Evolutionary conservation across 1,284 basidiomycete genomes (phyloP).

Genomic region (Papiliotrema laurentii): DNA sequence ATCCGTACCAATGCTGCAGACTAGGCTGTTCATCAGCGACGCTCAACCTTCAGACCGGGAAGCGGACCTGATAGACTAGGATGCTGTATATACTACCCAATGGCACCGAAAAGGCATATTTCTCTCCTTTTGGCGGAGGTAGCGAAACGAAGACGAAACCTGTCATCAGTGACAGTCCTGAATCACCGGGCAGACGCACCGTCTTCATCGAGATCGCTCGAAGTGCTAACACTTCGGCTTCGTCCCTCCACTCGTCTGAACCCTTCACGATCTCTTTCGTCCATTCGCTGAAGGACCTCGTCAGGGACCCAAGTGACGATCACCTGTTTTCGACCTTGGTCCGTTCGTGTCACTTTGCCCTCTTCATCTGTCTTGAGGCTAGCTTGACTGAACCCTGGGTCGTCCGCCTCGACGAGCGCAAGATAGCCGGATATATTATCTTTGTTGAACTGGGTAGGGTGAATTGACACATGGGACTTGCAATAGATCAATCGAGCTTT

Average conservation of each 20-base stretch:
- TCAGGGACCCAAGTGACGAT: conserved; percentile 46
- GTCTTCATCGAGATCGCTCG: conserved; percentile 29
- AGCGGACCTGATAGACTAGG: conserved; percentile 64
- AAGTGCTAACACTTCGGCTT: neutral
- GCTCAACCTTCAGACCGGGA: neutral
- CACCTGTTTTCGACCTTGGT: conserved; percentile 25
- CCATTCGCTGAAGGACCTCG: conserved; percentile 39
- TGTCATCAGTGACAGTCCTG: conserved; percentile 6
- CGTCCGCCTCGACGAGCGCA: conserved; percentile 65
- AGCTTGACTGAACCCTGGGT: conserved; percentile 50
- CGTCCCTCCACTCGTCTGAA: conserved; percentile 33
- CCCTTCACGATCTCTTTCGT: conserved; percentile 37
- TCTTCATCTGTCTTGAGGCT: conserved; percentile 3
- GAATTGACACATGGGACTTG: conserved; percentile 89
- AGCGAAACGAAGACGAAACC: conserved; percentile 45
- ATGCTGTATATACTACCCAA: conserved; percentile 85
- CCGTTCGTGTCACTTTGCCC: conserved; percentile 4
- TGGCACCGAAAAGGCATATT: conserved; percentile 92
- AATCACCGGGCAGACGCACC: conserved; percentile 21
- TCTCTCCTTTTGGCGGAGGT: conserved; percentile 59
- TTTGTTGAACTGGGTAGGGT: conserved; percentile 82
- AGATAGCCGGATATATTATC: conserved; percentile 94
- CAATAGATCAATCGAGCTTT: conserved; percentile 63
- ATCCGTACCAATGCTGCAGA: conserved; percentile 47
- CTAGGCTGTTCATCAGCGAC: conserved; percentile 30